Conservation (phyloP, 176 grass and related monocot genomes). For the Lolium multiflorum region DNA sequence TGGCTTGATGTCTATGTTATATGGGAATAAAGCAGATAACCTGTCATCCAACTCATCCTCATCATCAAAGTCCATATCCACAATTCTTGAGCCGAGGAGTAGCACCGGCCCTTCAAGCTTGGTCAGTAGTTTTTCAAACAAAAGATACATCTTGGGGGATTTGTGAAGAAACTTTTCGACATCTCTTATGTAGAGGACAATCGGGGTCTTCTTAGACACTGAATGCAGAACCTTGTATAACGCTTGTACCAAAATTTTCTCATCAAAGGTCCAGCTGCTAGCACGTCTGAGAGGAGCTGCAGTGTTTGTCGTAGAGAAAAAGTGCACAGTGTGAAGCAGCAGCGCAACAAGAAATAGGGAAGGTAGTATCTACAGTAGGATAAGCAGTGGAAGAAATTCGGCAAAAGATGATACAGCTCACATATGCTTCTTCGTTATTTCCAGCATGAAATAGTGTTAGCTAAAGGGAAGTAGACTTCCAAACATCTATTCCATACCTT, state of each 20-base stretch:
- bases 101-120: constrained; percentile 71
- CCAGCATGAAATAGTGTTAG: background rate
- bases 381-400: background rate
- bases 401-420: background rate
- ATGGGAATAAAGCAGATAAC: constrained; percentile 63
- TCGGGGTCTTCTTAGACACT: constrained; percentile 76
- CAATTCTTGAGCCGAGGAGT: constrained; percentile 73
- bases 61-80: constrained; percentile 62
- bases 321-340: background rate
- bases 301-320: constrained; percentile 36
- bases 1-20: constrained; percentile 77
- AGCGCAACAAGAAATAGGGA: constrained; percentile 3
- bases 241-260: constrained; percentile 89
- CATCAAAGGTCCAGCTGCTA: constrained; percentile 80
- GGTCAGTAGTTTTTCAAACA: constrained; percentile 83
- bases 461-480: background rate
- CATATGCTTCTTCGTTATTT: constrained; percentile 8
- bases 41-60: constrained; percentile 70
- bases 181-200: constrained; percentile 93
- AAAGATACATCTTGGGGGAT: constrained; percentile 82
- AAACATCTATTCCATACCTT: constrained; percentile 13
- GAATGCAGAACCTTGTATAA: constrained; percentile 87
- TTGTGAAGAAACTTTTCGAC: constrained; percentile 80
- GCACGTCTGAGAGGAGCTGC: constrained; percentile 69
- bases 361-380: background rate